These are phyloP conservation scores for Globisporangium uncinulatum DNA, from an alignment of 352 stramenopile species.

Conservation along the genomic window DNA sequence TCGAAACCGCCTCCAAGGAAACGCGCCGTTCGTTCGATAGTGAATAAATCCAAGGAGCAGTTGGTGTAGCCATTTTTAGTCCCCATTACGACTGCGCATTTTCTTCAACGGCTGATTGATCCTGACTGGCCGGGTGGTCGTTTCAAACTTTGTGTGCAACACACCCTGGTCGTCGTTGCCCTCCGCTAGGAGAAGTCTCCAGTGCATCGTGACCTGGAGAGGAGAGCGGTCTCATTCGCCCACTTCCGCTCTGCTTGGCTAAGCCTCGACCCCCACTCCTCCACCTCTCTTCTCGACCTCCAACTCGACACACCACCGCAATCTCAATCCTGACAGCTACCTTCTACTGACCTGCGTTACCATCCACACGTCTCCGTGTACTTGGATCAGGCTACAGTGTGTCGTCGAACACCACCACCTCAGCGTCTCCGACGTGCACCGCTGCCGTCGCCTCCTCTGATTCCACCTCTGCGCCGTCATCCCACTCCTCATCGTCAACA, in stretches of 20 bases:
- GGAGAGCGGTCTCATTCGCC: constrained; percentile 11
- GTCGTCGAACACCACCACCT: too few species aligned
- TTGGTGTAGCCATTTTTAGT: too few species aligned
- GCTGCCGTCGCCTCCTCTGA: too few species aligned
- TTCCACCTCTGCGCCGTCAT: neutral
- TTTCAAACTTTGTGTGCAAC: constrained; percentile 5
- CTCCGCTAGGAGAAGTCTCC: too few species aligned
- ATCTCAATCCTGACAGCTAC: neutral
- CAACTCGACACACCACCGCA: neutral
- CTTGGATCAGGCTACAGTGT: neutral
- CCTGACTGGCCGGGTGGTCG: constrained; percentile 3
- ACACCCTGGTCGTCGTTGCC: neutral
- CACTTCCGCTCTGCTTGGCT: constrained; percentile 16
- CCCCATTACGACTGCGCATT: too few species aligned
- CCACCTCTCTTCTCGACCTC: neutral
- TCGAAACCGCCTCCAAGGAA: too few species aligned
- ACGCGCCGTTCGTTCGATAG: too few species aligned
- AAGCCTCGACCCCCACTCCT: constrained; percentile 12
- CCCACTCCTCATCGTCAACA: constrained; percentile 2
- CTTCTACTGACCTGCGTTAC: too few species aligned
- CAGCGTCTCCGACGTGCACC: too few species aligned
- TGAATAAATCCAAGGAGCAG: too few species aligned
- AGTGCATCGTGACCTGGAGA: too few species aligned
- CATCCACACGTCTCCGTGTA: too few species aligned
- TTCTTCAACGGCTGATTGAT: constrained; percentile 1